These are phyloP conservation scores for Harringtonia aguacate DNA, from an alignment of 2,329 filamentous ascomycete species.

Conservation along the genomic window DNA sequence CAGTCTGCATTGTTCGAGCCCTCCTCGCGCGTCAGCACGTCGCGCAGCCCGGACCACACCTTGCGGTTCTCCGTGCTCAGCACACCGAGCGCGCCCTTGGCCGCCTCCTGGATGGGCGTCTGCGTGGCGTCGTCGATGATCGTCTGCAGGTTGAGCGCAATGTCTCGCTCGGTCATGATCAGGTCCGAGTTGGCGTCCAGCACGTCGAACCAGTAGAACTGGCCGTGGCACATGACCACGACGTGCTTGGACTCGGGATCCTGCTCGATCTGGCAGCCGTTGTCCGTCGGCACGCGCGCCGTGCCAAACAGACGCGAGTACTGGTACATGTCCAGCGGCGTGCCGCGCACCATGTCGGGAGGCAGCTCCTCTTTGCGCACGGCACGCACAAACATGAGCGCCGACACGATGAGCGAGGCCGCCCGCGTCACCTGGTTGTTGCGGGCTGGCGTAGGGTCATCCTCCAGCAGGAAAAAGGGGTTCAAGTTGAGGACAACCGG, in stretches of 20 bases:
- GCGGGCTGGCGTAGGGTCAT: constrained; percentile 90
- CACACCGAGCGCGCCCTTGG: constrained; percentile 89
- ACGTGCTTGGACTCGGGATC: constrained; percentile 89
- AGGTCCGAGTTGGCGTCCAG: constrained; percentile 88
- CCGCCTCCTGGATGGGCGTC: constrained; percentile 83
- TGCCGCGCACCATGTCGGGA: constrained; percentile 74
- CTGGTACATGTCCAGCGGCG: constrained; percentile 94
- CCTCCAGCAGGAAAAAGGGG: constrained; percentile 93
- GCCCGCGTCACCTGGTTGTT: constrained; percentile 96
- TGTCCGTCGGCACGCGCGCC: constrained; percentile 83
- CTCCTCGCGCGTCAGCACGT: constrained; percentile 75
- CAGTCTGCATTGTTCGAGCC: constrained; percentile 94
- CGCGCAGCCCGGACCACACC: constrained; percentile 83
- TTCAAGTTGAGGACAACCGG: constrained; percentile 96
- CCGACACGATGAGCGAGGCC: constrained; percentile 82
- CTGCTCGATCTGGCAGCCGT: constrained; percentile 92
- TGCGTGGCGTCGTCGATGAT: constrained; percentile 86
- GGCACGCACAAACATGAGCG: constrained; percentile 83
- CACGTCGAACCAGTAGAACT: constrained; percentile 99
- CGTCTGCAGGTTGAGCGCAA: constrained; percentile 81
- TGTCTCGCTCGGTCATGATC: constrained; percentile 94
- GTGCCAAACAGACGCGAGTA: constrained; percentile 94
- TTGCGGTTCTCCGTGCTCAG: constrained; percentile 95
- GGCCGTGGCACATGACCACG: constrained; percentile 85
- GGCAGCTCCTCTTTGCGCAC: constrained; percentile 88